phyloP scores from a whole-genome alignment of 305 asterid species.

The Ilex paraguariensis region DNA sequence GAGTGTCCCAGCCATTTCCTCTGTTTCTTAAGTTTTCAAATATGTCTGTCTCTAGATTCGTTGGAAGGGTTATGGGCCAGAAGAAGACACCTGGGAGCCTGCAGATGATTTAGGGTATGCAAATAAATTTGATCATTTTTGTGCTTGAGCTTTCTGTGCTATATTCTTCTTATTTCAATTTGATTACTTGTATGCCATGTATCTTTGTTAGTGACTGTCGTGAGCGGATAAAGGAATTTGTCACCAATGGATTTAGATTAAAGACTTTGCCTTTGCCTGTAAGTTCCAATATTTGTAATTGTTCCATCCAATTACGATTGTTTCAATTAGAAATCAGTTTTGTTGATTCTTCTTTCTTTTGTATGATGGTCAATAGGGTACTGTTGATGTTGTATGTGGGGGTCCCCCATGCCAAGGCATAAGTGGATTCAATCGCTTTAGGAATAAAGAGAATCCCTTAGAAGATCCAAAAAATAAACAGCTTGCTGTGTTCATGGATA shows the following conservation, averaged over 20 bases:
- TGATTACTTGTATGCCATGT: too few relatives aligned
- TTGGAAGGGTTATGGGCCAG: too few relatives aligned
- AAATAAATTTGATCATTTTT: too few relatives aligned
- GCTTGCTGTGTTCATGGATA: slow-evolving; percentile 62
- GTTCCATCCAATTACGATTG: slow-evolving; percentile 46
- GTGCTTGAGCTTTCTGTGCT: too few relatives aligned
- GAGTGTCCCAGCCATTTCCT: too few relatives aligned
- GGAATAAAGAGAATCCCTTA: slow-evolving; percentile 51
- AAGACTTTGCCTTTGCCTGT: slow-evolving; percentile 77
- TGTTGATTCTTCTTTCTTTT: background rate
- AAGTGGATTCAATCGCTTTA: slow-evolving; percentile 77
- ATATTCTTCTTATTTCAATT: too few relatives aligned
- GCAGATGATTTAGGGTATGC: too few relatives aligned
- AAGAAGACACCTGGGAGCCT: too few relatives aligned
- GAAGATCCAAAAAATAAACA: slow-evolving; percentile 67
- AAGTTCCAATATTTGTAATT: slow-evolving; percentile 30
- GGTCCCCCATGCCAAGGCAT: slow-evolving; percentile 99
- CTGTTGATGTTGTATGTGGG: slow-evolving; percentile 82
- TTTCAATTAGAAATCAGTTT: background rate
- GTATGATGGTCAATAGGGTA: slow-evolving; percentile 36
- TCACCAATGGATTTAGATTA: slow-evolving; percentile 37
- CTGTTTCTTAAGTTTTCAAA: too few relatives aligned
- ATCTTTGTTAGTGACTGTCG: too few relatives aligned
- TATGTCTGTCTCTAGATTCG: too few relatives aligned
- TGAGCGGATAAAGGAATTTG: slow-evolving; percentile 21